These are phyloP conservation scores for Cryptococcus maquisensis DNA, from an alignment of 1,284 basidiomycete genomes.

Conservation along the genomic window DNA sequence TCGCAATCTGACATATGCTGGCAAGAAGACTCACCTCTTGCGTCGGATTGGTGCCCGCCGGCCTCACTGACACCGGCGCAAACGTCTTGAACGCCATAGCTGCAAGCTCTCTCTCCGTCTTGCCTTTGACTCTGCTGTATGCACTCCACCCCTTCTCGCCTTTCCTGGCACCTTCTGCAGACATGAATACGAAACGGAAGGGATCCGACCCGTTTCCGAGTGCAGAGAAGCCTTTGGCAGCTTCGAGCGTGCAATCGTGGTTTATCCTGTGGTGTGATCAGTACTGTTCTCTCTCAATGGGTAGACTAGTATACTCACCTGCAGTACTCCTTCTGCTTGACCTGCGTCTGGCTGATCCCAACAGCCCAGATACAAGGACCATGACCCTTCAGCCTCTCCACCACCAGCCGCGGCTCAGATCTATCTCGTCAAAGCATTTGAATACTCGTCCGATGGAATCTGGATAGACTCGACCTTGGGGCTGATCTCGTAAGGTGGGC, in stretches of 20 bases:
- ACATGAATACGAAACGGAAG: conserved; percentile 32
- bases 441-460: conserved; percentile 23
- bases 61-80: conserved; percentile 20
- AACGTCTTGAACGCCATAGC: conserved; percentile 10
- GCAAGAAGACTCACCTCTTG: conserved; percentile 16
- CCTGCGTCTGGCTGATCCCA: conserved; percentile 28
- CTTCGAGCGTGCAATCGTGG: conserved; percentile 24
- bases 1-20: not conserved
- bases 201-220: conserved; percentile 19
- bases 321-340: conserved; percentile 30
- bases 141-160: conserved; percentile 10
- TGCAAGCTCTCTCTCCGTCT: conserved; percentile 22
- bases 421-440: conserved; percentile 25
- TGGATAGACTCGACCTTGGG: conserved; percentile 22
- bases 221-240: conserved; percentile 16
- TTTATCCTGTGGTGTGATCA: conserved; percentile 21
- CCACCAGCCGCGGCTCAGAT: conserved; percentile 11
- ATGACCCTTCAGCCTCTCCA: conserved; percentile 16
- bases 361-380: conserved; percentile 30
- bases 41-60: conserved; percentile 24
- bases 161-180: conserved; percentile 26
- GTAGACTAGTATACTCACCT: conserved; percentile 17
- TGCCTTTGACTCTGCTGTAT: conserved; percentile 25
- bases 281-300: not conserved
- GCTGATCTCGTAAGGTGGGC: conserved; percentile 12